Evolutionary conservation across 2,329 filamentous ascomycete genomes (phyloP), one percentile per base, ranked within the genome.

Genomic region (Parastagonospora avenae): DNA sequence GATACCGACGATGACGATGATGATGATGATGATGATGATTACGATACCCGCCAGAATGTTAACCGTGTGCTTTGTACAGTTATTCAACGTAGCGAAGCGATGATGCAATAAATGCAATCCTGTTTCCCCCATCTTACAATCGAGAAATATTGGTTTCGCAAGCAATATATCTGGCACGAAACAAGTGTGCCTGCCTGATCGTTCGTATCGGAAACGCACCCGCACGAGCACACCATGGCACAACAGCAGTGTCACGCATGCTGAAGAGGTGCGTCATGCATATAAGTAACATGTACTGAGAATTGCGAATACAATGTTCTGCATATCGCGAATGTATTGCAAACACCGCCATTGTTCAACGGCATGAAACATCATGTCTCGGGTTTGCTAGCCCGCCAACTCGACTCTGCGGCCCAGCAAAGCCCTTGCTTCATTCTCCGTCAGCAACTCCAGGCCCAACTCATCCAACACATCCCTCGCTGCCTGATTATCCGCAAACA

Each of bases 341-440:
- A 24, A 15, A 42, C 24, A 28, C 15, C 24, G 15, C 30, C 12
- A 12, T 8, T 29, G n/a, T 41, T 41, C 11, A 9, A 29, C 38
- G 5, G 24, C 14, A 15, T 42, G 39, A 42, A 42, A 42, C 39
- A 15, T 12, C 24, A 42, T 42, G 39, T 42, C 39, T 42, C 39
- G 28, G 14, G 10, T 15, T 12, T 16, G 8, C n/a, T 59, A 75
- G 12, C 71, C 72, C 8, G 69, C 67, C 47, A 80, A 64, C 68
- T 92, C 89, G 0, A 91, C 82, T 59, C 89, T 80, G 57, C 82
- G 79, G 71, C 86, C 81, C 66, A 92, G 66, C 47, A 92, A 84
- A 49, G 82, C 78, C 59, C 89, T 80, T 10, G 88, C 88, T 57
- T 87, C 86, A 15, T 79, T 79, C 45, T 88, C 86, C 5, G 80